Evolutionary conservation across 2,329 filamentous ascomycete species (phyloP).

Genomic region (Fusarium luffae): DNA sequence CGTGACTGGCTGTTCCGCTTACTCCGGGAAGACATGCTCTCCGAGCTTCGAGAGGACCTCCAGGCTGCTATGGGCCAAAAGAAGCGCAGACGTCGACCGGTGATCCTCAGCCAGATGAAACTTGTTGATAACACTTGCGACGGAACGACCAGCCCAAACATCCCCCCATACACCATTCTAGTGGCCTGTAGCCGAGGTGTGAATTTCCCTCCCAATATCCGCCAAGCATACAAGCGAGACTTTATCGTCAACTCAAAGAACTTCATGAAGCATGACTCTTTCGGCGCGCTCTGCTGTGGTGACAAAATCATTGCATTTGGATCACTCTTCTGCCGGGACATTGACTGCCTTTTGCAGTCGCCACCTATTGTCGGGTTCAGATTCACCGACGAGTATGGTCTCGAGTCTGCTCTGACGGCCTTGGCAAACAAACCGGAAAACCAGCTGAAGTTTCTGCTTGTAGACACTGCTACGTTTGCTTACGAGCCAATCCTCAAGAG

Average conservation of each 20-base stretch:
- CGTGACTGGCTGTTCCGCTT: constrained; percentile 79
- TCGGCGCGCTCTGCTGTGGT: constrained; percentile 68
- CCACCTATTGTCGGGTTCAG: constrained; percentile 63
- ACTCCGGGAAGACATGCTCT: constrained; percentile 76
- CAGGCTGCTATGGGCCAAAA: constrained; percentile 62
- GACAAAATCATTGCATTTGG: constrained; percentile 69
- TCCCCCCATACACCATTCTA: constrained; percentile 51
- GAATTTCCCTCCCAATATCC: constrained; percentile 52
- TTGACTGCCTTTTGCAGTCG: constrained; percentile 54
- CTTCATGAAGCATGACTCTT: constrained; percentile 68
- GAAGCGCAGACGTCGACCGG: constrained; percentile 54
- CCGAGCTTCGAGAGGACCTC: constrained; percentile 71
- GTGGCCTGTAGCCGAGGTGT: constrained; percentile 59
- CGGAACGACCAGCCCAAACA: constrained; percentile 36
- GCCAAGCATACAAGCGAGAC: constrained; percentile 49
- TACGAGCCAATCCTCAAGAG: constrained; percentile 73
- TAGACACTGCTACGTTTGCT: constrained; percentile 74
- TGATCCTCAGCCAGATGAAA: constrained; percentile 54
- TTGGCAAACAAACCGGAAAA: constrained; percentile 48
- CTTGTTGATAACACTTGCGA: constrained; percentile 54
- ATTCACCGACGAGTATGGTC: constrained; percentile 58
- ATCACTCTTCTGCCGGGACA: constrained; percentile 61
- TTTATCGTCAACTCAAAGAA: constrained; percentile 60
- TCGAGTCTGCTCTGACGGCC: constrained; percentile 59
- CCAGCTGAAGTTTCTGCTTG: constrained; percentile 62